These are phyloP conservation scores for Nidula microcarpa DNA, from an alignment of 768 basidiomycete genomes.

Conservation along the genomic window DNA sequence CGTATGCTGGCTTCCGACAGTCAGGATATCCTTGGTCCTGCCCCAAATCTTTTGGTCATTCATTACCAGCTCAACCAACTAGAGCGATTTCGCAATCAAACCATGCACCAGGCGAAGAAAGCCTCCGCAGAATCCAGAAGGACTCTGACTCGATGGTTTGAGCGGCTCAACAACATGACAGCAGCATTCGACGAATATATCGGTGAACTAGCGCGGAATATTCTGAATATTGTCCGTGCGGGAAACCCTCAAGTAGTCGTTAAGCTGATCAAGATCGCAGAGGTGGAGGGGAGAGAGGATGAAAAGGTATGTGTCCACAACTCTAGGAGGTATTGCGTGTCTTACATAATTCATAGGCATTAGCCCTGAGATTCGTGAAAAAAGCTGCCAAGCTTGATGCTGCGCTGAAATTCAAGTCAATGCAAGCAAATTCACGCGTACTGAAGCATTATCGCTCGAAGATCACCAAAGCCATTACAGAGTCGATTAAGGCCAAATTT, in stretches of 20 bases:
- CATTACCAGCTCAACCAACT: constrained; percentile 92
- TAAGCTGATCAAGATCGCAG: constrained; percentile 88
- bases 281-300: constrained; percentile 89
- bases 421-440: constrained; percentile 88
- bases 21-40: constrained; percentile 78
- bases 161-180: constrained; percentile 77
- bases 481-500: constrained; percentile 73
- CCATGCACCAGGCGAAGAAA: constrained; percentile 90
- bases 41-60: constrained; percentile 83
- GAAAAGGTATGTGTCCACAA: constrained; percentile 65
- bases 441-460: constrained; percentile 96
- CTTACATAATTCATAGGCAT: constrained; percentile 51
- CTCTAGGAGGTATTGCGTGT: not conserved
- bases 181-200: constrained; percentile 85
- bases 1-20: constrained; percentile 74
- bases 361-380: constrained; percentile 91
- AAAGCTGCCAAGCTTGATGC: constrained; percentile 91
- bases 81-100: constrained; percentile 91
- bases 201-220: constrained; percentile 67
- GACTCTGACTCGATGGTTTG: constrained; percentile 78
- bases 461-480: constrained; percentile 73
- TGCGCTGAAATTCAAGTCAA: constrained; percentile 88
- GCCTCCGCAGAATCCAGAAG: constrained; percentile 62
- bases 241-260: constrained; percentile 88
- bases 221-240: constrained; percentile 75